A percentile compares a stretch with the other conserved stretches of the same genome.
Evolutionary conservation across 192 early-diverging fungal species (phyloP).

Genomic region (Haplosporangium gracile): DNA sequence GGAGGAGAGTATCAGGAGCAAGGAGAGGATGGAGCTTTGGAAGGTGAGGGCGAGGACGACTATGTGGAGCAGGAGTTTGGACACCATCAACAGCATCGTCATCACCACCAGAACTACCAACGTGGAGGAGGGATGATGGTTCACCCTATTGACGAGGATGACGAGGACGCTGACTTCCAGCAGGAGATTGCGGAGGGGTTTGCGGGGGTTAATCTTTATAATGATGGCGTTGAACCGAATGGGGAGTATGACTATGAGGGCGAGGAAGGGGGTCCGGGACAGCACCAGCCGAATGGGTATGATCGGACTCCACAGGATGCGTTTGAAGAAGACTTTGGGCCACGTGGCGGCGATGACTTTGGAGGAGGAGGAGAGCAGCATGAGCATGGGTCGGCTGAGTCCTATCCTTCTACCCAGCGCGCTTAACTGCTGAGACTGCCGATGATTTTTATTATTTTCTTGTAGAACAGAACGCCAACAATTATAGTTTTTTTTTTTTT

Average conservation of each 20-base stretch:
- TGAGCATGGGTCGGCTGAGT: not conserved
- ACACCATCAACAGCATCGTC: not conserved
- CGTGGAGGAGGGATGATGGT: not conserved
- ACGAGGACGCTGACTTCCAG: not conserved
- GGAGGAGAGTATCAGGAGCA: not conserved
- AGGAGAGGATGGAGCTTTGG: not conserved
- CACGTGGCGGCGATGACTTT: not conserved
- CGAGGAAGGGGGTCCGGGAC: not conserved
- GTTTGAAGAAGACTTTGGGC: conserved; percentile 13
- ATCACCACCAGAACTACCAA: not conserved
- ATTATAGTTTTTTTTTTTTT: no score
- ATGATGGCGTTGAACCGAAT: not conserved
- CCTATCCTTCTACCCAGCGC: not conserved
- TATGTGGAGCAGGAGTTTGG: not conserved
- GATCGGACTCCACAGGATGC: not conserved
- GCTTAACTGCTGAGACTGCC: not conserved
- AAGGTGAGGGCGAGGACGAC: not conserved
- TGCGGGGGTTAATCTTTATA: not conserved
- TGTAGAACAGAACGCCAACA: no score
- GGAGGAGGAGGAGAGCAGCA: not conserved
- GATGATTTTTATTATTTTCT: no score
- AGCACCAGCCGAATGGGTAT: not conserved
- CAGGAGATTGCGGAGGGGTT: not conserved
- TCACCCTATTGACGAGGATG: not conserved
- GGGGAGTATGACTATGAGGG: not conserved